These are phyloP conservation scores for Paracoccidioides brasiliensis DNA, from an alignment of 2,329 filamentous ascomycete genomes.

Conservation along the genomic window DNA sequence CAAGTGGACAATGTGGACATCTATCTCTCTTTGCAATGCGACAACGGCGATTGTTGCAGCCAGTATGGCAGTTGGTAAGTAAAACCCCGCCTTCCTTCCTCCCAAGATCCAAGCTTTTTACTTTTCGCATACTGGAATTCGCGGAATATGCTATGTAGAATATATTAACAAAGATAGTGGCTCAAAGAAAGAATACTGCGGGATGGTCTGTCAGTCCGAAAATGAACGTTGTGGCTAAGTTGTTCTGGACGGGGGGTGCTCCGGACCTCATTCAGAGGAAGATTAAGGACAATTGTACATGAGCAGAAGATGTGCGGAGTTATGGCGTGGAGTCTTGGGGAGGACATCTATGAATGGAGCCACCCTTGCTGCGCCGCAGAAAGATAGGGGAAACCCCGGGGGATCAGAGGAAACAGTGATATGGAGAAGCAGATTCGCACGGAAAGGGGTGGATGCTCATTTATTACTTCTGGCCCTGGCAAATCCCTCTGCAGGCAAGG, in stretches of 20 bases:
- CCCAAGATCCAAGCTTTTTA: background rate
- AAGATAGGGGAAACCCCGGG: background rate
- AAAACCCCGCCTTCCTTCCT: background rate
- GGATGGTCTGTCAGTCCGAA: conserved; percentile 24
- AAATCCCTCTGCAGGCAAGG: too few relatives aligned
- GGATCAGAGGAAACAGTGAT: background rate
- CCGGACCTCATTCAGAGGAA: conserved; percentile 48
- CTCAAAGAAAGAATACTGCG: conserved; percentile 19
- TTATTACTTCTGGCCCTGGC: too few relatives aligned
- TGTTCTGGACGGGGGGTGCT: conserved; percentile 68
- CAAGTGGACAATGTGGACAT: conserved; percentile 24
- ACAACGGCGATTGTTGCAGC: conserved; percentile 22
- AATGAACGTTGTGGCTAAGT: conserved; percentile 37
- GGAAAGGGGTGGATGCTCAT: too few relatives aligned
- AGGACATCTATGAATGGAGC: conserved; percentile 41
- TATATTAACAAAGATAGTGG: conserved; percentile 18
- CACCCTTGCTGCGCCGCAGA: conserved; percentile 32
- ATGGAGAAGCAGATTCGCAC: too few relatives aligned
- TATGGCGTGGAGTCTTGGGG: conserved; percentile 63
- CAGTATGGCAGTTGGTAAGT: conserved; percentile 24
- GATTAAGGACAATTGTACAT: conserved; percentile 45
- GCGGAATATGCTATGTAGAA: background rate
- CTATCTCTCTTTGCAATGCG: conserved; percentile 19
- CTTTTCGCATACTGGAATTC: background rate
- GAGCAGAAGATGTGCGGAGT: conserved; percentile 50